Evolutionary conservation across 2,329 filamentous ascomycete species (phyloP).

Genomic region (Aspergillus hortae): DNA sequence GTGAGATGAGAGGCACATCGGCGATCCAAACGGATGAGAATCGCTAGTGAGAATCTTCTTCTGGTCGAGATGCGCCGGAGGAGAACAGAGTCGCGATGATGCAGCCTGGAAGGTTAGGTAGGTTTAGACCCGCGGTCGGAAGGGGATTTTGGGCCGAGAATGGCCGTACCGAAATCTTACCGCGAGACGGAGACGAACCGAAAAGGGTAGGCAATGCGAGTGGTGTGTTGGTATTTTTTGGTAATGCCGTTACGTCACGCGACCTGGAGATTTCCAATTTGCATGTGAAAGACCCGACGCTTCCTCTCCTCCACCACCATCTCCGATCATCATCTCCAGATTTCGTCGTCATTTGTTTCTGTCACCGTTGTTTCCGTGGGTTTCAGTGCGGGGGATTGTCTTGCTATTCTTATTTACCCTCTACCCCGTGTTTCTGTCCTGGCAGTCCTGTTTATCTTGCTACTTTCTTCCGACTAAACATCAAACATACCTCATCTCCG

Average conservation of each 20-base stretch:
- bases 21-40: no score
- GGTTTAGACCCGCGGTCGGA: neutral
- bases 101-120: neutral
- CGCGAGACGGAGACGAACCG: neutral
- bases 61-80: neutral
- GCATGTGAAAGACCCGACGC: slow-evolving; percentile 32
- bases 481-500: neutral
- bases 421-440: slow-evolving; percentile 4
- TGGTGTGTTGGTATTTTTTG: slow-evolving; percentile 28
- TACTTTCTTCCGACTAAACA: neutral
- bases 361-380: slow-evolving; percentile 2
- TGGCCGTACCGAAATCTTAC: slow-evolving; percentile 8
- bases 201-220: neutral
- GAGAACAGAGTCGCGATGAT: neutral
- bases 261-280: slow-evolving; percentile 20
- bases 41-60: no score
- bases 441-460: neutral
- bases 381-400: slow-evolving; percentile 17
- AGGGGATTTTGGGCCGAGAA: neutral
- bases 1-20: no score
- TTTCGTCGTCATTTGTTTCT: slow-evolving; percentile 13
- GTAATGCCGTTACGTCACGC: slow-evolving; percentile 34
- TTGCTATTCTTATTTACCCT: neutral
- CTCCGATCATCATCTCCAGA: slow-evolving; percentile 17
- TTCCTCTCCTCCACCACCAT: slow-evolving; percentile 18